Percentiles rank a stretch among this genome's conserved stretches.
These are phyloP conservation scores for Mycena metata DNA, from an alignment of 768 basidiomycete genomes.

Conservation along the genomic window DNA sequence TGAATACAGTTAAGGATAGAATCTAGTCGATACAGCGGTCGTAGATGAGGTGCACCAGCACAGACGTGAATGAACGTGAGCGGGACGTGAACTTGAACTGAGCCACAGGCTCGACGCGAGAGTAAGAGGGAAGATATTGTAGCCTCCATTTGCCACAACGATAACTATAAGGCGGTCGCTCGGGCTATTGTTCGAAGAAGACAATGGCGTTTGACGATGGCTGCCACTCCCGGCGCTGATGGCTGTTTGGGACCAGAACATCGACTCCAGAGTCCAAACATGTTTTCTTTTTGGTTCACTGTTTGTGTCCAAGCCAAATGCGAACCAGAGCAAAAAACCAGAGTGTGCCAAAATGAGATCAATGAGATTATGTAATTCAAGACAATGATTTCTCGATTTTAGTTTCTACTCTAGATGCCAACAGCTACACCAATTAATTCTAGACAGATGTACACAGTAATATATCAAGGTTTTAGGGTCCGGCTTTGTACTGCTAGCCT, in stretches of 20 bases:
- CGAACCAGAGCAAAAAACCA: too few relatives aligned
- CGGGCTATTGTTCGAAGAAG: background rate
- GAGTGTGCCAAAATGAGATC: too few relatives aligned
- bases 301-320: too few relatives aligned
- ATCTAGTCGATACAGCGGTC: conserved; percentile 35
- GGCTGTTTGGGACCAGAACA: background rate
- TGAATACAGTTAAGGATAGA: conserved; percentile 24
- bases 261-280: too few relatives aligned
- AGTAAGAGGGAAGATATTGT: conserved; percentile 2
- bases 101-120: conserved; percentile 27
- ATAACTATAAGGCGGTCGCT: conserved; percentile 22
- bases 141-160: background rate
- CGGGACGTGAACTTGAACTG: conserved; percentile 8
- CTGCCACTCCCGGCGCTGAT: too few relatives aligned
- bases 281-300: too few relatives aligned
- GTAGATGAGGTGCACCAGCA: conserved; percentile 37
- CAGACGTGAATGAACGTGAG: conserved; percentile 39
- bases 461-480: background rate
- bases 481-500: conserved; percentile 45
- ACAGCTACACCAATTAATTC: too few relatives aligned
- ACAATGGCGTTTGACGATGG: too few relatives aligned
- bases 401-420: too few relatives aligned
- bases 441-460: background rate
- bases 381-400: too few relatives aligned
- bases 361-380: too few relatives aligned